A percentile compares a stretch with the other conserved stretches of the same genome.
Conservation (phyloP, 129 eudicot genomes). For the Ambrosia artemisiifolia region DNA sequence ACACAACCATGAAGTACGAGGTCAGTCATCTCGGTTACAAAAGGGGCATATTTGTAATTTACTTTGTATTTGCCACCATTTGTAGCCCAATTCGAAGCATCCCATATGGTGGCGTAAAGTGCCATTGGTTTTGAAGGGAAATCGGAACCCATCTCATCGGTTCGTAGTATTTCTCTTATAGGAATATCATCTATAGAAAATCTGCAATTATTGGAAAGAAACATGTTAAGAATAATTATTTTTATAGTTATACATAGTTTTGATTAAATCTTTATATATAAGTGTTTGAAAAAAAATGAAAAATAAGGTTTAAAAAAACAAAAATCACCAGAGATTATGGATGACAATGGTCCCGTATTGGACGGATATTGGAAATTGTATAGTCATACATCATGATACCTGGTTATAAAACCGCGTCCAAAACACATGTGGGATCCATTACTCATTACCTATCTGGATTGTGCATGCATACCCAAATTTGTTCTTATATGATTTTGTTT, state of each 20-base stretch:
- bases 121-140: conserved; percentile 94
- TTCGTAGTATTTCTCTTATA: conserved; percentile 60
- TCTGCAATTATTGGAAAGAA: conserved; percentile 26
- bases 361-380: not conserved
- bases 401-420: too few species aligned
- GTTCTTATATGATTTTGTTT: too few species aligned
- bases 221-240: not conserved
- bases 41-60: conserved; percentile 87
- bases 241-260: too few species aligned
- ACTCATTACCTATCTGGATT: too few species aligned
- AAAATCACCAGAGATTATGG: too few species aligned
- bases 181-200: conserved; percentile 82
- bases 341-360: too few species aligned
- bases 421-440: too few species aligned
- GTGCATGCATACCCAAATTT: too few species aligned
- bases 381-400: not conserved
- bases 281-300: not conserved
- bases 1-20: conserved; percentile 74
- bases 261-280: too few species aligned
- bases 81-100: conserved; percentile 94
- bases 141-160: conserved; percentile 73
- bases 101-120: conserved; percentile 97
- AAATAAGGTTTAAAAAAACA: not conserved
- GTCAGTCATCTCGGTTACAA: conserved; percentile 72
- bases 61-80: conserved; percentile 77